Conservation (phyloP, 1,284 basidiomycete species). For the Ustilago cynodontis region DNA sequence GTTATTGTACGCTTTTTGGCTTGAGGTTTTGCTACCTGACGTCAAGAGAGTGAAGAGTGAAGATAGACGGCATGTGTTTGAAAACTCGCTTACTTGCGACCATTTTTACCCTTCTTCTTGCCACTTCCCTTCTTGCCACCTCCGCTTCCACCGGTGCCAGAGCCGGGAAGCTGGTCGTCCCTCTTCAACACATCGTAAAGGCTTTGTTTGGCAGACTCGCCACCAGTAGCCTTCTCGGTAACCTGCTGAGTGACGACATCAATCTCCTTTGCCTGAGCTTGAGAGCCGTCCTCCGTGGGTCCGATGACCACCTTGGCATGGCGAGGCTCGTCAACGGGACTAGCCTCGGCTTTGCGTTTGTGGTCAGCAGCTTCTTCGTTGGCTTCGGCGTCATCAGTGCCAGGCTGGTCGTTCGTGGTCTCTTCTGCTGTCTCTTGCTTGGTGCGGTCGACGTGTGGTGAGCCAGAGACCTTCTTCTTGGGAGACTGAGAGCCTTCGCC, state of each 20-base stretch:
- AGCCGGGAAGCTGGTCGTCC: slow-evolving; percentile 37
- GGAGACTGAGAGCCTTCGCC: slow-evolving; percentile 24
- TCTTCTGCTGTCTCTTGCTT: neutral
- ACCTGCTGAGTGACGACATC: slow-evolving; percentile 44
- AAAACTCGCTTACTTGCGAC: slow-evolving; percentile 16
- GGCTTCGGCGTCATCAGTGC: neutral
- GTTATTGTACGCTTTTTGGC: too few species aligned
- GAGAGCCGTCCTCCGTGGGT: slow-evolving; percentile 16
- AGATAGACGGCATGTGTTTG: too few species aligned
- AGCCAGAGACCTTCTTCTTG: slow-evolving; percentile 32
- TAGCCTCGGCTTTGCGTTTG: slow-evolving; percentile 19
- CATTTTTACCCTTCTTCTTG: slow-evolving; percentile 36
- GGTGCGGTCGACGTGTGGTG: slow-evolving; percentile 15
- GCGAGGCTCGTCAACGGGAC: slow-evolving; percentile 13
- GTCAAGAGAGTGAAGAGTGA: too few species aligned
- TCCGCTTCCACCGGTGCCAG: neutral
- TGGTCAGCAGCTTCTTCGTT: slow-evolving; percentile 13
- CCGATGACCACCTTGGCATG: slow-evolving; percentile 48
- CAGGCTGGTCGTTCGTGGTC: neutral
- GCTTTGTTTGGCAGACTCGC: slow-evolving; percentile 24
- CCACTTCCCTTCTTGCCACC: slow-evolving; percentile 20
- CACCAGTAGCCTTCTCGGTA: slow-evolving; percentile 16
- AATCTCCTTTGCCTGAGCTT: slow-evolving; percentile 40
- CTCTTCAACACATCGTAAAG: slow-evolving; percentile 52
- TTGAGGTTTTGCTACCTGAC: too few species aligned